phyloP scores from a whole-genome alignment of 2,329 filamentous ascomycete species.

The Trichophyton schoenleinii region DNA sequence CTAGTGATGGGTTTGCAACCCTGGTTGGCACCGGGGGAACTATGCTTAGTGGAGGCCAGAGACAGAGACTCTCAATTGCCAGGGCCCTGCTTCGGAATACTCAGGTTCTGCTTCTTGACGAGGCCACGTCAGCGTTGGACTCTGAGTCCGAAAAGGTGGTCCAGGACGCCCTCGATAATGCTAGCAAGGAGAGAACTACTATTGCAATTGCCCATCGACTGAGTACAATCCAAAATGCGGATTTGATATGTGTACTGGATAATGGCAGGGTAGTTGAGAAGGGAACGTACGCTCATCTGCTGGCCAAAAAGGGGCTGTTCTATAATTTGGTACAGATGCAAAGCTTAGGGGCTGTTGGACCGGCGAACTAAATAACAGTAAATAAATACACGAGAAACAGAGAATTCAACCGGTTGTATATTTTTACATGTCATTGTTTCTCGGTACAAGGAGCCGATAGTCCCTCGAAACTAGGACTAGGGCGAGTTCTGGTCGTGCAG shows the following conservation, averaged over 20 bases:
- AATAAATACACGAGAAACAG: too few species aligned
- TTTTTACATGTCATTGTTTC: too few species aligned
- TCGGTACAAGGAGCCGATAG: too few species aligned
- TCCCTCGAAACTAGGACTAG: too few species aligned
- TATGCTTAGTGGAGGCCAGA: background rate
- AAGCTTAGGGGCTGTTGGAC: background rate
- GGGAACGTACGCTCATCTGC: constrained; percentile 13
- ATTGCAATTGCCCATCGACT: background rate
- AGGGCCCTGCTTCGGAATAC: background rate
- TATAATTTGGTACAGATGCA: background rate
- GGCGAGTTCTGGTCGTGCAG: too few species aligned
- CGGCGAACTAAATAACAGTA: background rate
- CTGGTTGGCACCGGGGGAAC: background rate
- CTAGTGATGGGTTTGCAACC: background rate
- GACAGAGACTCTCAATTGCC: background rate
- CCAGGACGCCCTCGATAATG: background rate
- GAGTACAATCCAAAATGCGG: background rate
- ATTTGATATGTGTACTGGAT: background rate
- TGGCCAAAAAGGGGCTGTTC: background rate
- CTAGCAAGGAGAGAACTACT: background rate
- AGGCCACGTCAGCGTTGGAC: background rate
- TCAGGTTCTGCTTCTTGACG: background rate
- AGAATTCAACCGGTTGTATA: too few species aligned
- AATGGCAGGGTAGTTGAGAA: background rate
- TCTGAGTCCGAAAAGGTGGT: background rate